Percentiles rank a stretch among this genome's conserved stretches.
These are phyloP conservation scores for Caloboletus inedulis DNA, from an alignment of 1,284 basidiomycete genomes.

Conservation along the genomic window DNA sequence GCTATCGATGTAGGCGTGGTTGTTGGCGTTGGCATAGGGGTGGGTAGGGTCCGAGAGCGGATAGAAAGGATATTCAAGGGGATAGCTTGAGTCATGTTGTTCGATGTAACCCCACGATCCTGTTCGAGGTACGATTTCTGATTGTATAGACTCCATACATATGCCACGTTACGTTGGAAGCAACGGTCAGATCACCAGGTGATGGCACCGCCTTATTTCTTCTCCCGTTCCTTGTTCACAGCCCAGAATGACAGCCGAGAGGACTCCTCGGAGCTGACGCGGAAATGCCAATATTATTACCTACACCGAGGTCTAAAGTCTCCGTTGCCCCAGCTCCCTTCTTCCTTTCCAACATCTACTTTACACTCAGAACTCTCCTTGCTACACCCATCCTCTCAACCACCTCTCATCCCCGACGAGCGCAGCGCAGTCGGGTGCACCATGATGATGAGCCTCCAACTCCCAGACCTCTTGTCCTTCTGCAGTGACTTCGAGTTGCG, in stretches of 20 bases:
- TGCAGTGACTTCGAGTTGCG: conserved; percentile 47
- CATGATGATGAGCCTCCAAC: conserved; percentile 46
- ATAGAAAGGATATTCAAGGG: conserved; percentile 25
- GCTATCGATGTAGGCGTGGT: conserved; percentile 57
- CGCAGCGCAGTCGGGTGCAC: not conserved
- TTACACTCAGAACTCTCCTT: not conserved
- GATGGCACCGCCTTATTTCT: conserved; percentile 7
- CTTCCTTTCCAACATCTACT: conserved; percentile 13
- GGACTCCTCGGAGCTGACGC: conserved; percentile 22
- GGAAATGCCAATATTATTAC: conserved; percentile 15
- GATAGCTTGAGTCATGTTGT: conserved; percentile 8
- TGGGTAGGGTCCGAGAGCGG: conserved; percentile 20
- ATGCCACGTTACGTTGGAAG: not conserved
- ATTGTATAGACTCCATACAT: conserved; percentile 4
- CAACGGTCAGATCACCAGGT: not conserved
- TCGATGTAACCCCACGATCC: not conserved
- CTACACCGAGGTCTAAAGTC: conserved; percentile 6
- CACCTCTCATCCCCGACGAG: not conserved
- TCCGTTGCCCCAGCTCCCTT: too few species aligned
- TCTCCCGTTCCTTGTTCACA: not conserved
- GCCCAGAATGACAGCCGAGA: not conserved
- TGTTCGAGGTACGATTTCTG: not conserved
- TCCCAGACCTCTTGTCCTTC: conserved; percentile 53
- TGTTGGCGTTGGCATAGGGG: conserved; percentile 43
- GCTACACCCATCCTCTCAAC: not conserved